Evolutionary conservation across 805 yeast species (phyloP).

Genomic region (Maudiozyma turicensis): DNA sequence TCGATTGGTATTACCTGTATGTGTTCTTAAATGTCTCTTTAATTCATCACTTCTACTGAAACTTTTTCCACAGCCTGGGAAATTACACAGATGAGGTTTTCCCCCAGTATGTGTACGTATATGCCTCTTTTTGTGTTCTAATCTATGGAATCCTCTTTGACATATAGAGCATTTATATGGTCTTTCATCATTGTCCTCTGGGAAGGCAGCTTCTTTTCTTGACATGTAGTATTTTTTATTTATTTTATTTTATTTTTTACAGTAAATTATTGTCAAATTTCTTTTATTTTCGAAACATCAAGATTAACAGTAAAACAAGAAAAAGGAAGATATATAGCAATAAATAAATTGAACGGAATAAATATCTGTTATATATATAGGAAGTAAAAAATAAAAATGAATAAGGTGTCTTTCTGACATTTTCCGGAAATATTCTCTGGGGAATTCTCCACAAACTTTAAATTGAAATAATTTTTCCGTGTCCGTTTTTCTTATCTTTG

Average conservation of each 20-base stretch:
- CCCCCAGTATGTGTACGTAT: constrained; percentile 91
- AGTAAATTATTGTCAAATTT: background rate
- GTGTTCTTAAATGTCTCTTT: constrained; percentile 78
- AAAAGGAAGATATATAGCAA: no score
- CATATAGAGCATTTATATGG: constrained; percentile 84
- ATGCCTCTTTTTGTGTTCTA: constrained; percentile 88
- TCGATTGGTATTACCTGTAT: constrained; percentile 26
- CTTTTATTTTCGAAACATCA: background rate
- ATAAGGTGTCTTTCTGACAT: no score
- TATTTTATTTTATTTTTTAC: background rate
- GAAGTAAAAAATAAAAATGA: no score
- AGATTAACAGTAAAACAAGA: no score
- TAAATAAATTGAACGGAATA: no score
- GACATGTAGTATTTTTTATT: background rate
- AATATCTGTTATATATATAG: no score
- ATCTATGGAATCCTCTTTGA: constrained; percentile 74
- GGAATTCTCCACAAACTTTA: no score
- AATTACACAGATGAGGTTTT: constrained; percentile 78
- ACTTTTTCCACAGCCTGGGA: constrained; percentile 73
- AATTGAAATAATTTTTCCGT: no score
- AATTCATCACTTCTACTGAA: constrained; percentile 78
- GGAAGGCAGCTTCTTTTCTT: constrained; percentile 1
- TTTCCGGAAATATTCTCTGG: no score
- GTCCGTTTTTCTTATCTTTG: no score
- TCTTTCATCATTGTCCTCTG: constrained; percentile 30